Evolutionary conservation across 768 basidiomycete genomes (phyloP).

Genomic region (Russula vinacea): DNA sequence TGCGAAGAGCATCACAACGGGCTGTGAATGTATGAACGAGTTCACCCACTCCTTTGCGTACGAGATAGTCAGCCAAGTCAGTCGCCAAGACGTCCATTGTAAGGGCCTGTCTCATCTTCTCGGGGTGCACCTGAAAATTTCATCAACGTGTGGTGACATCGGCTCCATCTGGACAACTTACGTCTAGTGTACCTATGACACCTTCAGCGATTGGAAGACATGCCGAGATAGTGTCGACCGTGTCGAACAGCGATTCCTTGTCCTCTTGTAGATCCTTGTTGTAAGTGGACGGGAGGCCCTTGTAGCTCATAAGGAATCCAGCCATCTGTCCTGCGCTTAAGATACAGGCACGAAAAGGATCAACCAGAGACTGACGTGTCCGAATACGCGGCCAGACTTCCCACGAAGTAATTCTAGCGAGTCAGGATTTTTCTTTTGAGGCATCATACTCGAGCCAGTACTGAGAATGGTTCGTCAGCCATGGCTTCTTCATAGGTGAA

Average conservation of each 20-base stretch:
- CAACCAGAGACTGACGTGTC: constrained; percentile 55
- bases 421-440: constrained; percentile 99
- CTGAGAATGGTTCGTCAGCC: constrained; percentile 40
- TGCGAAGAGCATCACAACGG: constrained; percentile 36
- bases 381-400: constrained; percentile 92
- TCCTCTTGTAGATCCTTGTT: constrained; percentile 99
- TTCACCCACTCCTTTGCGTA: constrained; percentile 87
- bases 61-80: constrained; percentile 98
- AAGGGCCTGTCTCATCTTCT: constrained; percentile 86
- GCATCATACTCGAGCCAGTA: constrained; percentile 99
- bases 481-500: background rate
- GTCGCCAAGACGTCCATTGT: constrained; percentile 99
- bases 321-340: constrained; percentile 64
- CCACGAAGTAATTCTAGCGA: constrained; percentile 93
- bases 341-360: background rate
- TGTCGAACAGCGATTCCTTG: constrained; percentile 95
- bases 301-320: constrained; percentile 95
- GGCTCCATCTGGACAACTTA: constrained; percentile 37
- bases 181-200: constrained; percentile 86
- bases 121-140: constrained; percentile 65
- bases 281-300: constrained; percentile 97
- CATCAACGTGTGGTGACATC: background rate
- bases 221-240: constrained; percentile 83
- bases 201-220: constrained; percentile 92
- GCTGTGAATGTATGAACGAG: constrained; percentile 1